These are phyloP conservation scores for Diplodia mutila DNA, from an alignment of 2,329 filamentous ascomycete genomes.

Conservation along the genomic window DNA sequence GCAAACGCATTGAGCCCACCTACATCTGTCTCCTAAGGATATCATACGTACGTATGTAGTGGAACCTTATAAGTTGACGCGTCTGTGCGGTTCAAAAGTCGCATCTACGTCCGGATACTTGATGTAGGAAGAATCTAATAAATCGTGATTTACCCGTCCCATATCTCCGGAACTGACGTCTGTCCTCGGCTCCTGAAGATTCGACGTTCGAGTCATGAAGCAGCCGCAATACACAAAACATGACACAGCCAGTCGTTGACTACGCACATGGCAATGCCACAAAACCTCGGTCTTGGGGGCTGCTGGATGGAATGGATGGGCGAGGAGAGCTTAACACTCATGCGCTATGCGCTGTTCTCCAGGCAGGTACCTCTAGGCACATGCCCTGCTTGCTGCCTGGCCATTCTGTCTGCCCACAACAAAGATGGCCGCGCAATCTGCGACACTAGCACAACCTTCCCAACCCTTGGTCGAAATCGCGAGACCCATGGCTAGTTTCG, in stretches of 20 bases:
- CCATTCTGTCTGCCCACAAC: conserved; percentile 5
- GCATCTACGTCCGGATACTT: too few species aligned
- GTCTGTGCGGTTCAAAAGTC: too few species aligned
- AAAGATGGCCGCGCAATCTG: conserved; percentile 1
- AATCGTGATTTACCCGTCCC: too few species aligned
- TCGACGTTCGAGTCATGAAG: not conserved
- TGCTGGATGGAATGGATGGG: not conserved
- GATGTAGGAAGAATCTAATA: too few species aligned
- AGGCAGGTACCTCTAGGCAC: not conserved
- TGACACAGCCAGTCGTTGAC: not conserved
- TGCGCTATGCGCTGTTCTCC: not conserved
- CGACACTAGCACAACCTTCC: not conserved
- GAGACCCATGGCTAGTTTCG: conserved; percentile 56
- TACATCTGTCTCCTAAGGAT: too few species aligned
- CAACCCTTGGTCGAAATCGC: not conserved
- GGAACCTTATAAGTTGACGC: too few species aligned
- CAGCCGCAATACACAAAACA: not conserved
- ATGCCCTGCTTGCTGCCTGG: conserved; percentile 8
- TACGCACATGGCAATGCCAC: not conserved
- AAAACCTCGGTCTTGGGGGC: not conserved
- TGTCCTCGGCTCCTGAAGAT: not conserved
- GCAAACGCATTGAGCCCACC: not conserved
- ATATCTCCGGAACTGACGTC: not conserved
- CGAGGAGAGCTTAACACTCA: not conserved
- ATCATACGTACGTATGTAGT: too few species aligned